A percentile compares a stretch with the other conserved stretches of the same genome.
Evolutionary conservation across 345 rosid species (phyloP).

Genomic region (Abelmoschus esculentus): DNA sequence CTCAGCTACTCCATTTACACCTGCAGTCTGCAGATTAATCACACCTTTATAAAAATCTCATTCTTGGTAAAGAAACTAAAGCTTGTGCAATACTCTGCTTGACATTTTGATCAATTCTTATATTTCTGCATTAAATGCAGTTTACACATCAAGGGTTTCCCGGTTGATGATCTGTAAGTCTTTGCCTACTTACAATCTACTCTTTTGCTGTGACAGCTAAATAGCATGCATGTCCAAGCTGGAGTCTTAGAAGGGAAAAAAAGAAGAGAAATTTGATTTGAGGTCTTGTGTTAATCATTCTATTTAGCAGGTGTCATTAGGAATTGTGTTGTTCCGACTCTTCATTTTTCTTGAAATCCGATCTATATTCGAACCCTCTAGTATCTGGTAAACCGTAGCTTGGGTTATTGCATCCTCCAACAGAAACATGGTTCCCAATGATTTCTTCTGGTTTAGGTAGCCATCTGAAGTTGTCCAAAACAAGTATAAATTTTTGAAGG

Average conservation of each 20-base stretch:
- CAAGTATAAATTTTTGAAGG: not conserved
- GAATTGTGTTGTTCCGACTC: no score
- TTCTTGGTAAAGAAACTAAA: not conserved
- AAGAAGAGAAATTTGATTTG: no score
- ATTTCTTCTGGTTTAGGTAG: not conserved
- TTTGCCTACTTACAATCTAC: not conserved
- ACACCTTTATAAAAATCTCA: not conserved
- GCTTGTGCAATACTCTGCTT: not conserved
- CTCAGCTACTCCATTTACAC: not conserved
- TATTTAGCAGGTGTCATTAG: not conserved
- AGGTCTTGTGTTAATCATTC: no score
- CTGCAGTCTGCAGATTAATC: no score
- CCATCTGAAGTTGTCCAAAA: not conserved
- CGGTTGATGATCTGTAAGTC: not conserved
- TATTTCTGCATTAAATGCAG: not conserved
- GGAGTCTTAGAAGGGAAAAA: not conserved
- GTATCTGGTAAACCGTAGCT: no score
- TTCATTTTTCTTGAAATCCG: no score
- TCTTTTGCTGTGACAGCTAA: not conserved
- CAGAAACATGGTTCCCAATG: not conserved
- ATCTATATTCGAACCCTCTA: no score
- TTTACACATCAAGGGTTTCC: not conserved
- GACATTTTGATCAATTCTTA: not conserved
- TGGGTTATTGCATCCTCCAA: no score
- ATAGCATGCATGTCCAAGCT: not conserved